Conservation (phyloP, 2,329 filamentous ascomycete genomes). For the Cercospora nicotianae region DNA sequence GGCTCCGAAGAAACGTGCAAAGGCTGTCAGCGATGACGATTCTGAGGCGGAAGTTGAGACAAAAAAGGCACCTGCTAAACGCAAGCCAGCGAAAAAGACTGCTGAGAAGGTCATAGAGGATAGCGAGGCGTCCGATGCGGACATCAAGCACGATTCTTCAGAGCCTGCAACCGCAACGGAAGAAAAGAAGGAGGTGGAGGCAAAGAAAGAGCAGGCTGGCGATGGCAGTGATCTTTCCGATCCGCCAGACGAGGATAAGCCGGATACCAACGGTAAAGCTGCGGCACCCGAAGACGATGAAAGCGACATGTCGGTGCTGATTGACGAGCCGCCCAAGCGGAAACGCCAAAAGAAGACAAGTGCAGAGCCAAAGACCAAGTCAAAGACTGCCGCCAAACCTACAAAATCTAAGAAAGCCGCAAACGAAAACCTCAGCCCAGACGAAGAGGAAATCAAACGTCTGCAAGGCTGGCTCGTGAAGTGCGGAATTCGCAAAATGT, state of each 20-base stretch:
- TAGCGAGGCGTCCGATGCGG: conserved; percentile 15
- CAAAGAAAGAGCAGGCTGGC: conserved; percentile 13
- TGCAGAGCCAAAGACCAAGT: conserved; percentile 43
- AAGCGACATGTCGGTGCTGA: conserved; percentile 70
- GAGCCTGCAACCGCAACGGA: conserved; percentile 18
- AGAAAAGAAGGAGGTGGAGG: conserved; percentile 12
- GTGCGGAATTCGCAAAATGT: conserved; percentile 90
- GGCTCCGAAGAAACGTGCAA: conserved; percentile 17
- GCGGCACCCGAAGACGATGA: conserved; percentile 39
- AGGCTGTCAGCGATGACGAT: conserved; percentile 5
- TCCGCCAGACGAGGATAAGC: conserved; percentile 22
- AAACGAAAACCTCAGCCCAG: conserved; percentile 52
- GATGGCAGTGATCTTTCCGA: conserved; percentile 29
- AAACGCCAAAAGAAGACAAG: conserved; percentile 49
- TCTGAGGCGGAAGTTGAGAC: conserved; percentile 11
- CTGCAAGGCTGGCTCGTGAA: conserved; percentile 84
- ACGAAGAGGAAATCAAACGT: conserved; percentile 80
- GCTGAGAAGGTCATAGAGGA: conserved; percentile 16
- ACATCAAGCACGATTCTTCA: neutral
- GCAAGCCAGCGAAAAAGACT: conserved; percentile 17
- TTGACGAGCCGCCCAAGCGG: conserved; percentile 70
- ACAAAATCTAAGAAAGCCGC: conserved; percentile 32
- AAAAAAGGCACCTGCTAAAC: conserved; percentile 13
- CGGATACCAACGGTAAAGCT: conserved; percentile 20
- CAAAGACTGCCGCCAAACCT: conserved; percentile 40